phyloP scores from a whole-genome alignment of 768 basidiomycete species.

The Brasilioporus rufonigricans region DNA sequence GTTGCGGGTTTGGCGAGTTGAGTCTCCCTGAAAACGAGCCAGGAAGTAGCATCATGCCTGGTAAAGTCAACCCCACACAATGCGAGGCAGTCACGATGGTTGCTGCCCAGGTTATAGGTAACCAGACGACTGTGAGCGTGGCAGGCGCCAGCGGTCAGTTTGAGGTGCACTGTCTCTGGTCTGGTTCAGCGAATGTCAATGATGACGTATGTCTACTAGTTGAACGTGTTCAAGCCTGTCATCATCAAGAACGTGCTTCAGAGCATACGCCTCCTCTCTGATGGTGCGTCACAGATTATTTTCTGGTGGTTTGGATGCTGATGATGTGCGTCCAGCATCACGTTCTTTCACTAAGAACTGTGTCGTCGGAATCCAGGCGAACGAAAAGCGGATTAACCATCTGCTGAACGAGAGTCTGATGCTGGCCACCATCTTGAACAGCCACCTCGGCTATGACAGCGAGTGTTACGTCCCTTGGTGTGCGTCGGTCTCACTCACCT shows the following conservation, averaged over 20 bases:
- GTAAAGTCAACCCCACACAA: conserved; percentile 99
- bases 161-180: conserved; percentile 58
- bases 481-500: conserved; percentile 8
- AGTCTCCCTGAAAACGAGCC: conserved; percentile 97
- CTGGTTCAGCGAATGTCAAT: conserved; percentile 4
- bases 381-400: conserved; percentile 87
- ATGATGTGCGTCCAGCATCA: conserved; percentile 47
- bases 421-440: conserved; percentile 97
- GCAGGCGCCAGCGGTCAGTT: conserved; percentile 97
- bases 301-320: background rate
- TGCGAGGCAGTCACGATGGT: conserved; percentile 99
- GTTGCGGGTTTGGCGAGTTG: conserved; percentile 95
- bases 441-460: conserved; percentile 96
- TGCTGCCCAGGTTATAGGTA: conserved; percentile 97
- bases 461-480: conserved; percentile 35
- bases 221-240: conserved; percentile 99
- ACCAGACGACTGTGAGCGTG: conserved; percentile 89
- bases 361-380: conserved; percentile 93
- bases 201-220: conserved; percentile 39
- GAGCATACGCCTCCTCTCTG: conserved; percentile 89
- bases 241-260: conserved; percentile 98
- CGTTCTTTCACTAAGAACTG: conserved; percentile 98
- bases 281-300: conserved; percentile 53
- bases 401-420: conserved; percentile 94
- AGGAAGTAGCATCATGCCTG: conserved; percentile 99